Evolutionary conservation across 1,284 basidiomycete genomes (phyloP).

Genomic region (Ceratobasidium sp.): DNA sequence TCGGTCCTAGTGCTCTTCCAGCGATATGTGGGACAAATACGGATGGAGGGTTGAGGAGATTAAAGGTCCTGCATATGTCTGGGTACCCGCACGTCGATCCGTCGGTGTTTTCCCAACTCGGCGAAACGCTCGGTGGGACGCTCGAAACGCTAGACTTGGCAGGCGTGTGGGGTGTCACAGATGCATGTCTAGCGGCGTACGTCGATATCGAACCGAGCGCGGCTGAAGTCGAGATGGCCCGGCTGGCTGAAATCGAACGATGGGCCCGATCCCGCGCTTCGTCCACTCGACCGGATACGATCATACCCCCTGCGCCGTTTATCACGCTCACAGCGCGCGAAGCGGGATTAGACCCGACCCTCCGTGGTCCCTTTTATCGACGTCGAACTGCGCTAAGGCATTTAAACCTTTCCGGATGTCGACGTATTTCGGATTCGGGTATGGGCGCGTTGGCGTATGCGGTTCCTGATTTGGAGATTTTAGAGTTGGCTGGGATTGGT

Average conservation of each 20-base stretch:
- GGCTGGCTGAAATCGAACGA: constrained; percentile 10
- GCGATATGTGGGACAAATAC: constrained; percentile 29
- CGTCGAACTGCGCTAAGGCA: constrained; percentile 82
- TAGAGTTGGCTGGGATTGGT: constrained; percentile 86
- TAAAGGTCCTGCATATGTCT: constrained; percentile 20
- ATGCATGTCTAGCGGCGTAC: constrained; percentile 43
- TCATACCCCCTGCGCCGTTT: constrained; percentile 33
- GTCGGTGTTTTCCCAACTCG: constrained; percentile 14
- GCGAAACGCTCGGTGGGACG: constrained; percentile 18
- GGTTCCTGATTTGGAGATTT: constrained; percentile 79
- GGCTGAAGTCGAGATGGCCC: constrained; percentile 18
- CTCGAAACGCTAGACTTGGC: constrained; percentile 32
- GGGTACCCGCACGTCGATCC: constrained; percentile 9
- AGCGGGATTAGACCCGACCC: constrained; percentile 71
- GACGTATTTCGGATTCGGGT: constrained; percentile 77
- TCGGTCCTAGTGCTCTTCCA: constrained; percentile 72
- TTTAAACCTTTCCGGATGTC: constrained; percentile 81
- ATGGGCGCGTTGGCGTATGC: constrained; percentile 74
- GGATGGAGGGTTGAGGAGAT: background rate
- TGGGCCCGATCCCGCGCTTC: constrained; percentile 15
- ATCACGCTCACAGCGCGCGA: constrained; percentile 72
- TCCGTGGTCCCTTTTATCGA: constrained; percentile 64
- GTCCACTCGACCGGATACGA: background rate
- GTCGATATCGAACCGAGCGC: constrained; percentile 20
- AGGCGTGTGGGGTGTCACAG: constrained; percentile 25